phyloP scores from a whole-genome alignment of 441 rosid genomes.

The Gossypium gossypioides region DNA sequence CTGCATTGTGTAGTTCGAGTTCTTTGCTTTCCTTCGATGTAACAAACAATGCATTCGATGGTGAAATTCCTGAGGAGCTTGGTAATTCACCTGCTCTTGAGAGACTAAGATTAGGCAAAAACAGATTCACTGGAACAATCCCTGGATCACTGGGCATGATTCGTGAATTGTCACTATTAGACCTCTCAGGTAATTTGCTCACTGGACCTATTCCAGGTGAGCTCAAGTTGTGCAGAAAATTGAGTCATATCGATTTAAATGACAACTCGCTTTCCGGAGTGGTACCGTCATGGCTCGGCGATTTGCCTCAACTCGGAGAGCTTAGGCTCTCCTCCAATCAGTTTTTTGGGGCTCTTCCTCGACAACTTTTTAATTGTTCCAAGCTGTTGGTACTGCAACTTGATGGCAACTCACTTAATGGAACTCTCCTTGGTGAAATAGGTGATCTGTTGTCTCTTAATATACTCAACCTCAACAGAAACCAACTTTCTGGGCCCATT shows the following conservation, averaged over 20 bases:
- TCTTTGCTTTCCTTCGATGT: conserved; percentile 71
- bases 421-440: conserved; percentile 43
- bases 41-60: conserved; percentile 52
- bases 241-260: conserved; percentile 67
- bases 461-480: conserved; percentile 44
- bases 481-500: conserved; percentile 50
- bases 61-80: conserved; percentile 49
- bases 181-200: conserved; percentile 60
- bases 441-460: conserved; percentile 50
- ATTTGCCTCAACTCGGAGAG: conserved; percentile 50
- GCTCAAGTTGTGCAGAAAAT: conserved; percentile 56
- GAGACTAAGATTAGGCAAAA: conserved; percentile 66
- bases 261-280: conserved; percentile 59
- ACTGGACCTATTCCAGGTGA: conserved; percentile 48
- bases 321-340: conserved; percentile 63
- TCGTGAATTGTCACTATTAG: conserved; percentile 44
- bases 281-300: conserved; percentile 63
- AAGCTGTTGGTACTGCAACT: conserved; percentile 56
- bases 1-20: conserved; percentile 48
- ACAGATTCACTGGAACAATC: conserved; percentile 50
- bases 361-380: conserved; percentile 50
- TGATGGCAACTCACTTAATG: conserved; percentile 49
- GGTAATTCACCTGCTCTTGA: conserved; percentile 65
- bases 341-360: conserved; percentile 48
- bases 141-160: conserved; percentile 72